A percentile compares a stretch with the other conserved stretches of the same genome.
Conservation (phyloP, 2,329 filamentous ascomycete genomes). For the Ceratocystis lukuohia region DNA sequence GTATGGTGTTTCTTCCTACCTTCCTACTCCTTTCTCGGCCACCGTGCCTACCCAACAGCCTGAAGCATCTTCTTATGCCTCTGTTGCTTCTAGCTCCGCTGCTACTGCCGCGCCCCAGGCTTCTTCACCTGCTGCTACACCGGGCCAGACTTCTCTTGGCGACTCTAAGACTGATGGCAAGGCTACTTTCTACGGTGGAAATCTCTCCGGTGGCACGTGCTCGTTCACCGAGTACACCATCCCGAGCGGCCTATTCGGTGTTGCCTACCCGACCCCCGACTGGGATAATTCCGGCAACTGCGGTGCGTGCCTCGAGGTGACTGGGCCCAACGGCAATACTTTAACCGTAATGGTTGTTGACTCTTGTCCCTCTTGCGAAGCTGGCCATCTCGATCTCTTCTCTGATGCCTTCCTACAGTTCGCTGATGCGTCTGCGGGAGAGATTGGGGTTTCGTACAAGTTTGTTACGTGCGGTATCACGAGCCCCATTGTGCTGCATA, state of each 20-base stretch:
- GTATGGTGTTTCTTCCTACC: neutral
- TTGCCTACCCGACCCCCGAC: conserved; percentile 44
- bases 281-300: conserved; percentile 46
- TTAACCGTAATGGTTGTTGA: conserved; percentile 52
- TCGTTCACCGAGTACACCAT: conserved; percentile 50
- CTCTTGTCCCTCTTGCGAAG: conserved; percentile 31
- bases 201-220: conserved; percentile 46
- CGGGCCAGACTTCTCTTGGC: neutral
- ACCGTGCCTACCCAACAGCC: neutral
- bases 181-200: conserved; percentile 41
- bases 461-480: conserved; percentile 32
- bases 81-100: neutral
- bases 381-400: conserved; percentile 34
- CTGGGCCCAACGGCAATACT: conserved; percentile 40
- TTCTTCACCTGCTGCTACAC: neutral
- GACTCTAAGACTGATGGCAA: neutral
- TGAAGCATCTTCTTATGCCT: neutral
- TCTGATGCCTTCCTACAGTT: conserved; percentile 30
- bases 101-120: neutral
- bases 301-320: conserved; percentile 48
- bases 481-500: conserved; percentile 31
- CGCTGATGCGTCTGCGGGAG: conserved; percentile 27
- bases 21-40: neutral
- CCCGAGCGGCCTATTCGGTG: conserved; percentile 45
- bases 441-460: conserved; percentile 28